These are phyloP conservation scores for Trichoderma sp. DNA, from an alignment of 2,329 filamentous ascomycete genomes.

Conservation along the genomic window DNA sequence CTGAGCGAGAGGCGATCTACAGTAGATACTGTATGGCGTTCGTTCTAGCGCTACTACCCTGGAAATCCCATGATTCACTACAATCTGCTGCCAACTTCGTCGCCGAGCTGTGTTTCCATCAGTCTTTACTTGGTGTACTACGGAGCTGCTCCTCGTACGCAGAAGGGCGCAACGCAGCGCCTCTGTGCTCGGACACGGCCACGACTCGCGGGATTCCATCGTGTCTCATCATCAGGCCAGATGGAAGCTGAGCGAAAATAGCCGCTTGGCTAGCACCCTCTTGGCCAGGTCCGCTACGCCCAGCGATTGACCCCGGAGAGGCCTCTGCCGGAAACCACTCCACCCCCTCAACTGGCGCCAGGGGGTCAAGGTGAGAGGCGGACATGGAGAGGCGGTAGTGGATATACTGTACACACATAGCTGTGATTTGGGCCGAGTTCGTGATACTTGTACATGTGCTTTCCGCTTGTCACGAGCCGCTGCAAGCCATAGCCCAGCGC, in stretches of 20 bases:
- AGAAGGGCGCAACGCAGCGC: background rate
- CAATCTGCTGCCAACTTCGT: background rate
- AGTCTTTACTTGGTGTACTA: background rate
- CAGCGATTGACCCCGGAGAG: slow-evolving; percentile 3
- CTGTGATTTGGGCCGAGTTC: background rate
- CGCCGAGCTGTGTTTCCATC: background rate
- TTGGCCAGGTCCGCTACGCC: background rate
- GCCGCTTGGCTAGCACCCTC: background rate
- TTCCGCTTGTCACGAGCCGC: slow-evolving; percentile 11
- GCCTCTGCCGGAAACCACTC: slow-evolving; percentile 8
- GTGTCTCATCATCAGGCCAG: background rate
- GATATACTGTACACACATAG: background rate
- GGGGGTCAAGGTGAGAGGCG: background rate
- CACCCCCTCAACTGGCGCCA: slow-evolving; percentile 4
- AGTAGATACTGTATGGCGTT: background rate
- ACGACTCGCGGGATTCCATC: background rate
- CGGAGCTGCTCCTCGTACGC: background rate
- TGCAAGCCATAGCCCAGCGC: background rate
- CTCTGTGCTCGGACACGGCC: background rate
- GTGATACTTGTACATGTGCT: slow-evolving; percentile 18
- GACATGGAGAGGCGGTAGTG: background rate
- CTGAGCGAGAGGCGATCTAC: background rate
- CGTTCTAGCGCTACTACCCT: background rate
- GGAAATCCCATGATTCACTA: background rate
- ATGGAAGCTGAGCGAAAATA: background rate